Percentiles rank a stretch among this genome's conserved stretches.
Evolutionary conservation across 805 yeast genomes (phyloP).

Genomic region (Helenozyma baotianmanensis): DNA sequence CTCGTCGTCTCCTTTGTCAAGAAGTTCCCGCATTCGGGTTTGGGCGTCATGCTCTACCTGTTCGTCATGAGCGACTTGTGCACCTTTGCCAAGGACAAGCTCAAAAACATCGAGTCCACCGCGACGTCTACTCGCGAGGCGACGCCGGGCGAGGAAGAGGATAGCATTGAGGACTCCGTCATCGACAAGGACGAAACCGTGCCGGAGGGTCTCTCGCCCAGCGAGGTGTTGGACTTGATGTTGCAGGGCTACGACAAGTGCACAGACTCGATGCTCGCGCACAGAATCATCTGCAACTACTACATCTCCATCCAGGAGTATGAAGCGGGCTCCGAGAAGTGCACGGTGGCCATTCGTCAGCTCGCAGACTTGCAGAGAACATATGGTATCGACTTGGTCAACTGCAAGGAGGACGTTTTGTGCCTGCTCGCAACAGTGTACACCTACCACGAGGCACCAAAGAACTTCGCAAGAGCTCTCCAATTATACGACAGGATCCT

Average conservation of each 20-base stretch:
- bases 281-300: slow-evolving; percentile 60
- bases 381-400: slow-evolving; percentile 44
- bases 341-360: slow-evolving; percentile 55
- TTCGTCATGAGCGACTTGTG: slow-evolving; percentile 66
- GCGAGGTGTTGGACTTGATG: slow-evolving; percentile 47
- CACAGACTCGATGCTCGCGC: slow-evolving; percentile 49
- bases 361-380: slow-evolving; percentile 45
- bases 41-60: slow-evolving; percentile 59
- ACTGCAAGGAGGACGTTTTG: slow-evolving; percentile 56
- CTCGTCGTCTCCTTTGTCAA: slow-evolving; percentile 49
- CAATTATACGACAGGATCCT: slow-evolving; percentile 65
- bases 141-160: slow-evolving; percentile 8
- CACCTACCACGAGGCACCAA: slow-evolving; percentile 86
- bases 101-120: slow-evolving; percentile 16
- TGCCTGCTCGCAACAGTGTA: slow-evolving; percentile 70
- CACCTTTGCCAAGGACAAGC: slow-evolving; percentile 44
- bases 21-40: slow-evolving; percentile 55
- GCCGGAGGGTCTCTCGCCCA: slow-evolving; percentile 33
- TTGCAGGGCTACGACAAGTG: slow-evolving; percentile 45
- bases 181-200: slow-evolving; percentile 6
- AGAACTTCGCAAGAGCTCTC: slow-evolving; percentile 72
- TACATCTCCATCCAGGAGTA: slow-evolving; percentile 60
- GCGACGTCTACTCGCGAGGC: background rate
- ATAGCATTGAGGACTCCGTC: slow-evolving; percentile 6
- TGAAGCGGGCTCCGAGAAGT: slow-evolving; percentile 53